These are phyloP conservation scores for Ceratocystis lukuohia DNA, from an alignment of 2,329 filamentous ascomycete genomes.

Conservation along the genomic window DNA sequence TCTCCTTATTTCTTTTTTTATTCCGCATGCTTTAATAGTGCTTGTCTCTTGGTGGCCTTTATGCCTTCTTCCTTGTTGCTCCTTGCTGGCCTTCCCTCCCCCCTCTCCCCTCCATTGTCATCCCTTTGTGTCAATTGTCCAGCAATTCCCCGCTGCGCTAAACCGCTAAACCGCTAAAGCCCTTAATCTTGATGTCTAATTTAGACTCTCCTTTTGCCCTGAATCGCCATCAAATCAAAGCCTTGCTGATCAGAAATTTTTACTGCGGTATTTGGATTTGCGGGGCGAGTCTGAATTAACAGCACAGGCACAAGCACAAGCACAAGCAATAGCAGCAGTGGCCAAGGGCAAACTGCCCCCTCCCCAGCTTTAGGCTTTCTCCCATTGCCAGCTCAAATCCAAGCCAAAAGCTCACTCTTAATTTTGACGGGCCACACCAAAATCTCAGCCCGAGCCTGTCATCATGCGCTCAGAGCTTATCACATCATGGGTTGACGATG, in stretches of 20 bases:
- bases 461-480: conserved; percentile 18
- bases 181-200: not conserved
- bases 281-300: not conserved
- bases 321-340: not conserved
- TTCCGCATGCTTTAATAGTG: not conserved
- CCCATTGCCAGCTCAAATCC: not conserved
- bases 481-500: conserved; percentile 16
- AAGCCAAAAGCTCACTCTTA: not conserved
- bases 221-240: not conserved
- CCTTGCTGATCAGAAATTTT: not conserved
- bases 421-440: not conserved
- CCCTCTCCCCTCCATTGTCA: not conserved
- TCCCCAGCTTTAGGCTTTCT: not conserved
- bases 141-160: not conserved
- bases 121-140: conserved; percentile 9
- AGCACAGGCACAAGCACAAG: not conserved
- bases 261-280: not conserved
- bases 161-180: not conserved
- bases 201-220: conserved; percentile 1
- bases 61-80: not conserved
- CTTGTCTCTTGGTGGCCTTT: not conserved
- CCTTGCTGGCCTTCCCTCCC: not conserved
- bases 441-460: not conserved
- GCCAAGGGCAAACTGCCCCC: too few species aligned
- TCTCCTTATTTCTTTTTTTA: not conserved